These are phyloP conservation scores for Hymenoscyphus linearis DNA, from an alignment of 2,329 filamentous ascomycete species.

Conservation along the genomic window DNA sequence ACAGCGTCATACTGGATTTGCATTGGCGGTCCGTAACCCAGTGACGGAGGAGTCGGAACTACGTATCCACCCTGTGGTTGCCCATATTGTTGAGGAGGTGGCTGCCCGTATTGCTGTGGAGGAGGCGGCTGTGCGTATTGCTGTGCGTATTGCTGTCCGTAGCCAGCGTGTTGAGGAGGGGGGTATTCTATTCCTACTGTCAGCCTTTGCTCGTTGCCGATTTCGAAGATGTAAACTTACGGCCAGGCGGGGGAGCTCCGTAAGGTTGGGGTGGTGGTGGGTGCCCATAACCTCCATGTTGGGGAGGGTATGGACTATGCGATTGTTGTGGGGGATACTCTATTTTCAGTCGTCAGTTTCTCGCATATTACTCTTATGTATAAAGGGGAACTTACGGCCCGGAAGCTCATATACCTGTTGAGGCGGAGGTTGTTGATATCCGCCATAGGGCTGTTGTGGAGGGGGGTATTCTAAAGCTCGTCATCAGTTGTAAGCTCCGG, in stretches of 20 bases:
- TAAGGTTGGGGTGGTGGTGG: constrained; percentile 10
- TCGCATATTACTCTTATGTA: neutral
- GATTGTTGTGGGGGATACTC: constrained; percentile 5
- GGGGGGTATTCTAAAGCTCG: constrained; percentile 6
- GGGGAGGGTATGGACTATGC: constrained; percentile 4
- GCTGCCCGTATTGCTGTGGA: constrained; percentile 6
- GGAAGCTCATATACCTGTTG: constrained; percentile 13
- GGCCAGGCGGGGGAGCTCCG: constrained; percentile 3
- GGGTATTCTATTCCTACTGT: neutral
- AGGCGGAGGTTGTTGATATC: constrained; percentile 14
- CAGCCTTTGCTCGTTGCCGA: neutral
- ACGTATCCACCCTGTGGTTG: constrained; percentile 31
- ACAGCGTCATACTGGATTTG: constrained; percentile 64
- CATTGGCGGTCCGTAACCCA: constrained; percentile 70
- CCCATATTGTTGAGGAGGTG: constrained; percentile 11
- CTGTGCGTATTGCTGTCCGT: too few species aligned
- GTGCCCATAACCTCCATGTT: neutral
- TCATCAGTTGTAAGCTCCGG: constrained; percentile 1
- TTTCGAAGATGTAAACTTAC: neutral
- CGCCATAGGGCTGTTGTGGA: too few species aligned
- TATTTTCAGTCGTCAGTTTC: constrained; percentile 1
- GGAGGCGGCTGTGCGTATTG: constrained; percentile 7
- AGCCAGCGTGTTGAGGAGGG: constrained; percentile 2
- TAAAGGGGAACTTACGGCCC: constrained; percentile 10
- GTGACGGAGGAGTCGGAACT: constrained; percentile 59